Evolutionary conservation across 176 grass and related monocot genomes (phyloP).

Genomic region (Tuctoria greenei): DNA sequence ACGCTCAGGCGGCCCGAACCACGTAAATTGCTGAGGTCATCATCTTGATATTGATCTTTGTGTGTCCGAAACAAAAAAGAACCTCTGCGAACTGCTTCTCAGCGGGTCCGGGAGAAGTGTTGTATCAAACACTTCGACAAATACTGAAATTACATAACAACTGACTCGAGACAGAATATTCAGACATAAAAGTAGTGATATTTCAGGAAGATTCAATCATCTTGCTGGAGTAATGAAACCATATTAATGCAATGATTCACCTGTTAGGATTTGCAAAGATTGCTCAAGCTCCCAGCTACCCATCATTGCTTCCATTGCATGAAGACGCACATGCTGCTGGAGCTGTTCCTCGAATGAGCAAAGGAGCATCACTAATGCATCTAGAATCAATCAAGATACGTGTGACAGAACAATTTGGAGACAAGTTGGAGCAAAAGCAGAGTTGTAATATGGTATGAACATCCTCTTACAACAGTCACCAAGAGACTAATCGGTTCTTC

Average conservation of each 20-base stretch:
- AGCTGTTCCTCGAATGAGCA: constrained; percentile 98
- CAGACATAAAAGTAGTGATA: background rate
- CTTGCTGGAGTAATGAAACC: constrained; percentile 6
- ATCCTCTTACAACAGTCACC: too few species aligned
- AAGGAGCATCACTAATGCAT: constrained; percentile 91
- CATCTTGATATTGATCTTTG: too few species aligned
- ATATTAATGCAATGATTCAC: constrained; percentile 38
- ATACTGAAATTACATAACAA: background rate
- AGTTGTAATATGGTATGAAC: too few species aligned
- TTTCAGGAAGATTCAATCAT: background rate
- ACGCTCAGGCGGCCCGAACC: too few species aligned
- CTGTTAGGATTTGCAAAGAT: constrained; percentile 93
- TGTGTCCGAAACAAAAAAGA: too few species aligned
- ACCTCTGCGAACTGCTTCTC: too few species aligned
- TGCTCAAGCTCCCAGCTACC: constrained; percentile 99
- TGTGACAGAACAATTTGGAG: constrained; percentile 20
- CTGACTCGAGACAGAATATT: background rate
- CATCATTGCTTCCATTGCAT: constrained; percentile 99
- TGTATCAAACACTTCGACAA: too few species aligned
- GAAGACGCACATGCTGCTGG: constrained; percentile 97
- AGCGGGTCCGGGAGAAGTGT: too few species aligned
- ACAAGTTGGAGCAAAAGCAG: too few species aligned
- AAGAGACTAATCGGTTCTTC: too few species aligned
- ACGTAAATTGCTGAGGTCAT: too few species aligned
- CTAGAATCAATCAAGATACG: constrained; percentile 44